Evolutionary conservation across 495 filamentous ascomycete genomes (phyloP).

Genomic region (Aspergillus conjunctus): DNA sequence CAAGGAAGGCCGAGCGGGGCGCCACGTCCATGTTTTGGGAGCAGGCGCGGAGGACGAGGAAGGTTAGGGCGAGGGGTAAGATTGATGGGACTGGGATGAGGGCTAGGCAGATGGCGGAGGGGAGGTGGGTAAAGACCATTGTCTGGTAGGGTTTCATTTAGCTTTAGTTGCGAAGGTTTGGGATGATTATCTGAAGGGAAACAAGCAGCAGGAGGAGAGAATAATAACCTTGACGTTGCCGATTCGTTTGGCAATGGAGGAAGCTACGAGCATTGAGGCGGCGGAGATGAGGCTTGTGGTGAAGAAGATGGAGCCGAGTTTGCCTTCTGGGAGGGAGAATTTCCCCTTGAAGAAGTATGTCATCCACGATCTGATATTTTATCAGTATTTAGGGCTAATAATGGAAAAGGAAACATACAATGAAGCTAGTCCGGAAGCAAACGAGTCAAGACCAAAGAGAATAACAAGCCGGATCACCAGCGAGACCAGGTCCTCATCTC

Average conservation of each 20-base stretch:
- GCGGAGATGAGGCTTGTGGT: constrained; percentile 66
- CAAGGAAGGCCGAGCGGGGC: constrained; percentile 77
- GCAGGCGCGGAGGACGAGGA: constrained; percentile 70
- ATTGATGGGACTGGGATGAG: constrained; percentile 64
- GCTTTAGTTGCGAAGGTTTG: background rate
- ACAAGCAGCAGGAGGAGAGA: background rate
- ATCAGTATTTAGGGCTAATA: background rate
- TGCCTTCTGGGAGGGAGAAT: constrained; percentile 67
- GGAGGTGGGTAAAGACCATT: constrained; percentile 86
- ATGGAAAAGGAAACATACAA: constrained; percentile 47
- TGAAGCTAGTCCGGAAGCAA: constrained; percentile 76
- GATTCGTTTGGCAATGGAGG: constrained; percentile 73
- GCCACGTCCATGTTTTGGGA: constrained; percentile 81
- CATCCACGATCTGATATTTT: constrained; percentile 57
- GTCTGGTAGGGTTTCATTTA: constrained; percentile 44
- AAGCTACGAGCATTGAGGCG: constrained; percentile 68
- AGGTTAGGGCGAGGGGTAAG: constrained; percentile 57
- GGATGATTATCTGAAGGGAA: no score
- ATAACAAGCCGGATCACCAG: constrained; percentile 72
- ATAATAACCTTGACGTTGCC: constrained; percentile 66
- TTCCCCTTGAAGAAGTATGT: constrained; percentile 79
- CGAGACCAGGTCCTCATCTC: constrained; percentile 54
- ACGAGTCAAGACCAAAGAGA: constrained; percentile 74
- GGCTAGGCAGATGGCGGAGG: constrained; percentile 70
- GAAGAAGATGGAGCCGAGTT: constrained; percentile 72